Base-by-base conservation (phyloP, 2,329 filamentous ascomycete genomes). In the Penicillium sp. region DNA sequence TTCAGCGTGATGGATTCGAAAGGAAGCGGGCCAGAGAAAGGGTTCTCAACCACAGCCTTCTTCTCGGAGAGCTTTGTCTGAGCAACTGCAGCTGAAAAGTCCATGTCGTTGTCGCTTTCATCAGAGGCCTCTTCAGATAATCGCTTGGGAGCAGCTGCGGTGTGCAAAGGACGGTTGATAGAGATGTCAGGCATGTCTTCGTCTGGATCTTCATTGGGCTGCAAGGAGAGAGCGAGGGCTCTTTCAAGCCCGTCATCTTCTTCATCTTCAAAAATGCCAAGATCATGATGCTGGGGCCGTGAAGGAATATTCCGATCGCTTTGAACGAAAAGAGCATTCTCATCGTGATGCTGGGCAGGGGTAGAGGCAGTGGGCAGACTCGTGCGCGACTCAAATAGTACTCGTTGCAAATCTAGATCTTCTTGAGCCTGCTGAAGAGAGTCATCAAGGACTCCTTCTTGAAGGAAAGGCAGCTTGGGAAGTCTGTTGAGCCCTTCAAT, bases 401-500 rank as follows among this genome's bases (percentile, higher is more conserved):
- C 77, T 62, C 77, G 77, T 59, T 82, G 77, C 61, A 80, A 77
- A 51, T 75, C 78, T n/a, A 75, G 69, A 14, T 80, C 63, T 43
- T 74, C 69, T 14, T 67, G 67, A 36, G 69, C 66, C 35, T 73
- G 69, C 33, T 68, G 64, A 56, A 77, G 68, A 24, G 74, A 73
- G 55, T 74, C 63, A 56, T 78, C 71, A 61, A 78, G 73, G 53
- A 65, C 66, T 14, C 73, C 74, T 14, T 74, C 66, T 55, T 73
- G 73, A 22, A 77, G 68, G 35, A 78, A 75, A 50, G 76, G 76
- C 36, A 79, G 71, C 65, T 88, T 94, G 0, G 92, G 92, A 16
- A 97, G 77, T 52, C 92, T 83, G 68, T 97, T 97, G 13, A 97
- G 71, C 0, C 93, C 93, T 73, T 95, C 91, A 50, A 97, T 93